Evolutionary conservation across 2,329 filamentous ascomycete genomes (phyloP).

Genomic region (Fusarium buharicum): DNA sequence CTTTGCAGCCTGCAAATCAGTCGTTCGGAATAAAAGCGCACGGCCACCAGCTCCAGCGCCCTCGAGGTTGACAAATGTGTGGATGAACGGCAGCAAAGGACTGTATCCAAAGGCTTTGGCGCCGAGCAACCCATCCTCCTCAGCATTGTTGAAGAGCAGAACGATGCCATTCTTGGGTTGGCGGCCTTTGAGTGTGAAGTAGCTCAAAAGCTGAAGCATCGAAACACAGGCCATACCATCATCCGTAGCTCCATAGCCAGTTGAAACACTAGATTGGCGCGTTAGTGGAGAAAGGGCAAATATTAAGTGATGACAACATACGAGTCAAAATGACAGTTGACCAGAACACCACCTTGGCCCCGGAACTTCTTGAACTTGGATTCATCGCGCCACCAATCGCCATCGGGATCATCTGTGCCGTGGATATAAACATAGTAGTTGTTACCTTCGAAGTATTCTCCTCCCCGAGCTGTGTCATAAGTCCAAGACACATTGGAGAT

Average conservation of each 20-base stretch:
- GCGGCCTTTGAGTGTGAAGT: conserved; percentile 79
- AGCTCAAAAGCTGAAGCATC: conserved; percentile 83
- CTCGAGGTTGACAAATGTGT: conserved; percentile 94
- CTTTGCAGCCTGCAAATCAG: conserved; percentile 84
- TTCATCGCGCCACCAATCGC: conserved; percentile 75
- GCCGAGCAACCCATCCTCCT: conserved; percentile 92
- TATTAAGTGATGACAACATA: conserved; percentile 46
- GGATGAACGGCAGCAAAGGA: conserved; percentile 80
- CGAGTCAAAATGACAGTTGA: conserved; percentile 94
- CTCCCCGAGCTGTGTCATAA: conserved; percentile 49
- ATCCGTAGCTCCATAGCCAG: conserved; percentile 92
- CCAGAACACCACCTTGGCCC: conserved; percentile 80
- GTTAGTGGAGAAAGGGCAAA: conserved; percentile 26
- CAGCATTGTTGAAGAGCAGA: conserved; percentile 90
- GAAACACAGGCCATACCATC: conserved; percentile 92
- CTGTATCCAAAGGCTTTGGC: conserved; percentile 86
- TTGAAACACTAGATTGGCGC: conserved; percentile 73
- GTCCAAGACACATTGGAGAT: conserved; percentile 79
- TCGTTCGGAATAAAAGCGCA: conserved; percentile 86
- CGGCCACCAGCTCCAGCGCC: conserved; percentile 92
- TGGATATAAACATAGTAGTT: conserved; percentile 94
- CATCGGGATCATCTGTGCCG: conserved; percentile 77
- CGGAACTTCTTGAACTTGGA: conserved; percentile 57
- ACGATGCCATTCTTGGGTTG: conserved; percentile 84
- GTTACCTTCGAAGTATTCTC: conserved; percentile 88